Base-by-base conservation (phyloP, 306 rosid genomes). In the Chamaecrista fasciculata region DNA sequence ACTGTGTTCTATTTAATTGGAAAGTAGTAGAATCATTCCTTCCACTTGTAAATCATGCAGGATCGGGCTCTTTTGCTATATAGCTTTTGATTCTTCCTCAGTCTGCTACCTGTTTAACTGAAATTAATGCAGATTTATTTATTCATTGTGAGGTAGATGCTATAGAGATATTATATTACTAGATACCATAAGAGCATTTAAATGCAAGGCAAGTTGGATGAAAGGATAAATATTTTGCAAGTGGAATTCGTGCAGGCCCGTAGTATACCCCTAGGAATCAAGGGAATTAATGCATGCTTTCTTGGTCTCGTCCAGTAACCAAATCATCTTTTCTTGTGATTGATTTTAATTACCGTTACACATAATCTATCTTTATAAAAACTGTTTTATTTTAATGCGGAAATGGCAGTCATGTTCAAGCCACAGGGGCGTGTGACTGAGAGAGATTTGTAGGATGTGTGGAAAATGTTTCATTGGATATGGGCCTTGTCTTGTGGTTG, bases 61-160 rank as follows among this genome's bases (percentile, higher is more conserved):
- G 20, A 63, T 12, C 6, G 20, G 73, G 34, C 44, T 43, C 58
- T 69, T 69, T 43, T 63, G 67, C 67, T 53, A 47, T 53, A 47
- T 46, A 50, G 62, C 26, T 57, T 73, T 81, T 63, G 75, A 77
- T 81, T 79, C 83, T 74, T 76, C 88, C 76, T 77, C 82, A 79
- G 19, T n/a, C n/a, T n/a, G 72, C 67, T 66, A 50, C 42, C 76
- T 69, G 77, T 76, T 81, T 58, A 68, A 61, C 55, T 42, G 70
- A 73, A 66, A n/a, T n/a, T n/a, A 64, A 56, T 43, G 48, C 26
- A 24, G 24, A 52, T 21, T 52, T 24, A 52, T 52, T 48, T 15
- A 18, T 59, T 74, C 76, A 49, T 39, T 60, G 44, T 46, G n/a
- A 29, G 24, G 81, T 75, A 69, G 62, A 73, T 18, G 44, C 50